Percentiles rank a stretch among this genome's conserved stretches.
Evolutionary conservation across 768 basidiomycete genomes (phyloP).

Genomic region (Amanita pseudoporphyria): DNA sequence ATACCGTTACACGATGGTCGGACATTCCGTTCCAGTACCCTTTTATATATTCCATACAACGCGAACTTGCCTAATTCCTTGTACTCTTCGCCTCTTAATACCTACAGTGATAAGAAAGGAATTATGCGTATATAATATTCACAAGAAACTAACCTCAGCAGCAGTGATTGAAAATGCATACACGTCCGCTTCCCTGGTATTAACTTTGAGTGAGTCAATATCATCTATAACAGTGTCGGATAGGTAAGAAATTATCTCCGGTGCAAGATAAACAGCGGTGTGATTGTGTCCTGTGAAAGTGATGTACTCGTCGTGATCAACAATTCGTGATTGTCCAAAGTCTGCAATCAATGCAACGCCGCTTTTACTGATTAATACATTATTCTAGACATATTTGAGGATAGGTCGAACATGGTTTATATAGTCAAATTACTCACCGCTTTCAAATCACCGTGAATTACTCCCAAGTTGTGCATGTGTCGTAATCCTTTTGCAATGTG

Average conservation of each 20-base stretch:
- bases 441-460: constrained; percentile 1
- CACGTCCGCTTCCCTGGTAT: neutral
- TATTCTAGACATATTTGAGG: neutral
- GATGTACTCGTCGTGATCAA: neutral
- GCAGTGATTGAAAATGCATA: constrained; percentile 2
- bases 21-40: neutral
- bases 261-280: neutral
- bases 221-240: too few relatives aligned
- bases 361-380: neutral
- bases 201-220: neutral
- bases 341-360: neutral
- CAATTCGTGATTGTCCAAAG: constrained; percentile 1
- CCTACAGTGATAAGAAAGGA: neutral
- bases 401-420: neutral
- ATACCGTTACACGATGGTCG: neutral
- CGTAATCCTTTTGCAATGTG: neutral
- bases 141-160: neutral
- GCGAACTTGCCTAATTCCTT: neutral
- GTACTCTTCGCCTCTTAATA: neutral
- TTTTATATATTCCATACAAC: neutral
- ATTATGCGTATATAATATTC: too few relatives aligned
- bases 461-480: neutral
- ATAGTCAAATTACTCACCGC: neutral
- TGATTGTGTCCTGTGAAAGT: neutral
- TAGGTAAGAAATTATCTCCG: neutral